Percentiles rank a stretch among this genome's conserved stretches.
phyloP scores from a whole-genome alignment of 2,329 filamentous ascomycete species.

The Fusarium poae region DNA sequence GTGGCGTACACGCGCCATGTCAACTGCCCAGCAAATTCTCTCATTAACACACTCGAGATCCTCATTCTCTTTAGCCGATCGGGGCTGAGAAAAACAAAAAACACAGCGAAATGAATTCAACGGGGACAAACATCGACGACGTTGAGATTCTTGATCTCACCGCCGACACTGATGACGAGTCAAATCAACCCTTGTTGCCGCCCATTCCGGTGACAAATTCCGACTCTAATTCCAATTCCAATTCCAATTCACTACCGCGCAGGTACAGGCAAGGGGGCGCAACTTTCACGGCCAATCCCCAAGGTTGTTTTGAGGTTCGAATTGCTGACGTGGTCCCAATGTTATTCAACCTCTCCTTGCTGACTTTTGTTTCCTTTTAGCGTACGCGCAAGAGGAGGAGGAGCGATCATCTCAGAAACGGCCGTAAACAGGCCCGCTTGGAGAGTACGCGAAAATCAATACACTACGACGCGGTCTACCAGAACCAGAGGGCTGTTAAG shows the following conservation, averaged over 20 bases:
- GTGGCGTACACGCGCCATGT: slow-evolving; percentile 15
- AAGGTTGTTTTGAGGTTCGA: slow-evolving; percentile 19
- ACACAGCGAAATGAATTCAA: neutral
- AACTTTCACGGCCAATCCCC: neutral
- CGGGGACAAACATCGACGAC: neutral
- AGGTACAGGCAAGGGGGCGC: slow-evolving; percentile 4
- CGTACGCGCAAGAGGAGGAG: slow-evolving; percentile 28
- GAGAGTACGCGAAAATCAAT: slow-evolving; percentile 20
- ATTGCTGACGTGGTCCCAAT: neutral
- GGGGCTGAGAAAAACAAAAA: neutral
- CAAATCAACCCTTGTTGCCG: neutral
- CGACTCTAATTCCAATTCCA: neutral
- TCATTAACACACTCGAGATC: slow-evolving; percentile 20
- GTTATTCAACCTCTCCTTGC: neutral
- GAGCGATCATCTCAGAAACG: neutral
- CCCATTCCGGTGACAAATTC: neutral
- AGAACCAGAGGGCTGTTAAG: slow-evolving; percentile 29
- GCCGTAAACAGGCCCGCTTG: slow-evolving; percentile 10
- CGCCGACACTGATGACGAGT: neutral
- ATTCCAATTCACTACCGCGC: neutral
- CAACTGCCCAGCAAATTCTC: slow-evolving; percentile 15
- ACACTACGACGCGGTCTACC: slow-evolving; percentile 35
- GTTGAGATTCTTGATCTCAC: slow-evolving; percentile 1
- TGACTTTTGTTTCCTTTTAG: neutral
- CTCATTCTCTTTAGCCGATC: neutral